A percentile compares a stretch with the other conserved stretches of the same genome.
phyloP scores from a whole-genome alignment of 805 yeast genomes.

The Saccharomycodes ludwigii region DNA sequence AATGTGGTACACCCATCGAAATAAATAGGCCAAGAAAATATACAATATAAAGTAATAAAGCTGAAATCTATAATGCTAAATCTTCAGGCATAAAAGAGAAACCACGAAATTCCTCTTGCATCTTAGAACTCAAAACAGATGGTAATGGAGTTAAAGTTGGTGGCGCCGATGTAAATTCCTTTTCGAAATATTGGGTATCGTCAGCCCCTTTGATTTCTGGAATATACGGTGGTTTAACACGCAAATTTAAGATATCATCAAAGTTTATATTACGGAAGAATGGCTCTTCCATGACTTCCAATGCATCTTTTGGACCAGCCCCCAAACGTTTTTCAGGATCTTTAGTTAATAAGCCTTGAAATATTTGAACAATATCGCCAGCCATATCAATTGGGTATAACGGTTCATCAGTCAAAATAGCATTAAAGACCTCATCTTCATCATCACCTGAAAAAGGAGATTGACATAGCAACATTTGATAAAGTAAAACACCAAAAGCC shows the following conservation, averaged over 20 bases:
- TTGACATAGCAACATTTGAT: conserved; percentile 93
- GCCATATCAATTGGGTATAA: conserved; percentile 96
- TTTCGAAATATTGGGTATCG: conserved; percentile 87
- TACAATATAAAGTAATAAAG: too few relatives aligned
- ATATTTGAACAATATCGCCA: conserved; percentile 84
- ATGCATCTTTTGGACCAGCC: conserved; percentile 76
- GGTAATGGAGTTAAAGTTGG: conserved; percentile 94
- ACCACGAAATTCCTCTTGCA: conserved; percentile 96
- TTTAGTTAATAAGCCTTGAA: conserved; percentile 82
- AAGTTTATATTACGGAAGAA: conserved; percentile 84
- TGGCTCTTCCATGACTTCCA: conserved; percentile 90
- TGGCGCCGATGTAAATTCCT: conserved; percentile 86
- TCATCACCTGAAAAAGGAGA: conserved; percentile 97
- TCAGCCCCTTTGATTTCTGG: conserved; percentile 83
- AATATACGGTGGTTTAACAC: conserved; percentile 77
- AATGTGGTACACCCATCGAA: too few relatives aligned
- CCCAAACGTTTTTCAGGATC: conserved; percentile 83
- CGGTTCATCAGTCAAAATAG: conserved; percentile 93
- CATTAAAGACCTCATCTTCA: conserved; percentile 93
- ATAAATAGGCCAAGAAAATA: too few relatives aligned
- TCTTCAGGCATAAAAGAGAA: conserved; percentile 78
- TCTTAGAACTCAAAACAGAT: conserved; percentile 67
- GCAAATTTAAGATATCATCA: conserved; percentile 64
- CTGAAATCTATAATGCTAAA: conserved; percentile 24
- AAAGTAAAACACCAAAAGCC: conserved; percentile 95